A percentile compares a stretch with the other conserved stretches of the same genome.
Conservation (phyloP, 2,329 filamentous ascomycete species). For the Alternaria sp. region DNA sequence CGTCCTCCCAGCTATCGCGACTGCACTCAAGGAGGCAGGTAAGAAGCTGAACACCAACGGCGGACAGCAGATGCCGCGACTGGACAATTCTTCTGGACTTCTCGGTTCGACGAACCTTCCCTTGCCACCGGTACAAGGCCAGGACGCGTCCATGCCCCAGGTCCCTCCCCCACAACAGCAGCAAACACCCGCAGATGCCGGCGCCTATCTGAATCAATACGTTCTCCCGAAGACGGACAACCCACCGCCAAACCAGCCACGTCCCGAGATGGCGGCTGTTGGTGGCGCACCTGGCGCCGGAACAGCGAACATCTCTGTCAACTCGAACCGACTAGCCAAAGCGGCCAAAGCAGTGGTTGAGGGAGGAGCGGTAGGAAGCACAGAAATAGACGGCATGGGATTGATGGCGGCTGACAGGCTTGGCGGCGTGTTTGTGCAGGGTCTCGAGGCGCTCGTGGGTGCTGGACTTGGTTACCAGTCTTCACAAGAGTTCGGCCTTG, state of each 20-base stretch:
- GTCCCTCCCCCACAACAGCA: slow-evolving; percentile 27
- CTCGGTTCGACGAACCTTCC: slow-evolving; percentile 31
- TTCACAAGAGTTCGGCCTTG: slow-evolving; percentile 29
- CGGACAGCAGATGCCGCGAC: slow-evolving; percentile 33
- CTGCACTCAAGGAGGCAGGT: slow-evolving; percentile 45
- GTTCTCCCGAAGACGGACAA: slow-evolving; percentile 46
- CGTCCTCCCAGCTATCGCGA: slow-evolving; percentile 45
- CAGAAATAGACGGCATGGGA: slow-evolving; percentile 45
- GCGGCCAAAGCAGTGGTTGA: slow-evolving; percentile 45
- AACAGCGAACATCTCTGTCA: slow-evolving; percentile 39
- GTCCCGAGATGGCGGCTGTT: slow-evolving; percentile 45
- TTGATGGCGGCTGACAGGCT: slow-evolving; percentile 41
- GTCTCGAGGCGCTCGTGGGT: slow-evolving; percentile 45
- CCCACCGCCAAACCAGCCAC: slow-evolving; percentile 39
- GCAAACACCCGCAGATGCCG: slow-evolving; percentile 43
- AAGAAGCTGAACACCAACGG: slow-evolving; percentile 40
- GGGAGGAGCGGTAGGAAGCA: slow-evolving; percentile 36
- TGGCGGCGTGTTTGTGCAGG: slow-evolving; percentile 45
- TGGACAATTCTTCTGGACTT: slow-evolving; percentile 30
- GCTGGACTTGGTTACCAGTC: slow-evolving; percentile 38
- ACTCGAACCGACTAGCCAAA: slow-evolving; percentile 40
- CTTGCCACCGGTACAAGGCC: slow-evolving; percentile 31
- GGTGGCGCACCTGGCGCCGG: slow-evolving; percentile 42
- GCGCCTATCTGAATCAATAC: slow-evolving; percentile 45
- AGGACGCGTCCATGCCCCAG: slow-evolving; percentile 23